These are phyloP conservation scores for Claviceps maximensis DNA, from an alignment of 2,329 filamentous ascomycete species.

Conservation along the genomic window DNA sequence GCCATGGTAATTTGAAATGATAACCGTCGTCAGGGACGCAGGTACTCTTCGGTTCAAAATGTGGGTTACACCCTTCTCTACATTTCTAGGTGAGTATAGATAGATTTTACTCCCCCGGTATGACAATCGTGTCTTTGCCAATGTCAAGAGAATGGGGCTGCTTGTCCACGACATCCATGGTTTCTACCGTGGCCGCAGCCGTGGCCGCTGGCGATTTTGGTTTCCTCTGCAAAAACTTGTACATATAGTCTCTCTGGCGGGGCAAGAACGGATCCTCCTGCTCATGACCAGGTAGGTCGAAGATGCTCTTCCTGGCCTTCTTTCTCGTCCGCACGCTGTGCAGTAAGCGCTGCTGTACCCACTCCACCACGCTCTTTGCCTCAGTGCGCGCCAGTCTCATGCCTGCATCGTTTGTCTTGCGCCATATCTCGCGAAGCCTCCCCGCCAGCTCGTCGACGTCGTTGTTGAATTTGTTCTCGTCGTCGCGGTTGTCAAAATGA, in stretches of 20 bases:
- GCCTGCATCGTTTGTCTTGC: constrained; percentile 59
- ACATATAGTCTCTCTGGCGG: constrained; percentile 37
- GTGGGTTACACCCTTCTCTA: too few relatives aligned
- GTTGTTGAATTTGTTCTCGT: constrained; percentile 47
- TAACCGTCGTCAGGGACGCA: too few relatives aligned
- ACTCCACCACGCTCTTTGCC: constrained; percentile 62
- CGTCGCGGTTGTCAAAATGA: constrained; percentile 15
- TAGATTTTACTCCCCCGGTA: too few relatives aligned
- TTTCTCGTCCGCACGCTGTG: constrained; percentile 56
- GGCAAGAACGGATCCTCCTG: constrained; percentile 26
- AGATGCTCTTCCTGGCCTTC: constrained; percentile 39
- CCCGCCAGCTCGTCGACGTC: constrained; percentile 54
- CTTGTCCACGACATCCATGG: background rate
- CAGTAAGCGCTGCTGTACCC: constrained; percentile 58
- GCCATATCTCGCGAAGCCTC: constrained; percentile 42
- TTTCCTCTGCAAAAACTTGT: constrained; percentile 27
- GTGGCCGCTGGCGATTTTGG: constrained; percentile 2
- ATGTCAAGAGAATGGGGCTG: background rate
- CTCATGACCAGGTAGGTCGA: constrained; percentile 22
- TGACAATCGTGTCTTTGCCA: too few relatives aligned
- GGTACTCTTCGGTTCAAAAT: too few relatives aligned
- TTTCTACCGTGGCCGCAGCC: background rate
- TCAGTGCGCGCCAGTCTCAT: constrained; percentile 61
- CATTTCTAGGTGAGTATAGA: too few relatives aligned
- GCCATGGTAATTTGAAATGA: too few relatives aligned